Percentiles rank a stretch among this genome's conserved stretches.
These are phyloP conservation scores for Geranomyces michiganensis DNA, from an alignment of 192 early-diverging fungal genomes.

Conservation along the genomic window DNA sequence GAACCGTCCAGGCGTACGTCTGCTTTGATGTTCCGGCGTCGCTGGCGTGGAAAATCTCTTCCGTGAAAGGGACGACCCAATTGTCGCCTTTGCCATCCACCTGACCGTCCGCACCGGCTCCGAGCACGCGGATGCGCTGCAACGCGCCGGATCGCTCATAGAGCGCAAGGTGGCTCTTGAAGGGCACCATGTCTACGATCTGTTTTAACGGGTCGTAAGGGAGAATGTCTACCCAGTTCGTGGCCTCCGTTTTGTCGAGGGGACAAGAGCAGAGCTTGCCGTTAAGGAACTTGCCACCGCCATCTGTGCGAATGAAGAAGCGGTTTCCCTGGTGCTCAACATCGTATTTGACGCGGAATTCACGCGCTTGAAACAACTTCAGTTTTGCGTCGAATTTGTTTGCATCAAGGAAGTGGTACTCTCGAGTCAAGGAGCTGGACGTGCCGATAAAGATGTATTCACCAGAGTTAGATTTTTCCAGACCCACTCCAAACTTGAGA, in stretches of 20 bases:
- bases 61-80: constrained; percentile 37
- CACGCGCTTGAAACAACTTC: constrained; percentile 41
- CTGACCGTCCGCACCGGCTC: background rate
- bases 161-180: constrained; percentile 15
- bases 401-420: constrained; percentile 36
- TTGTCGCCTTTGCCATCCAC: background rate
- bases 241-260: constrained; percentile 18
- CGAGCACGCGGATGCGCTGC: constrained; percentile 24
- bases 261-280: constrained; percentile 36
- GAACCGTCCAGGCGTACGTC: constrained; percentile 34
- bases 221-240: constrained; percentile 45
- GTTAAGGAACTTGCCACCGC: constrained; percentile 51
- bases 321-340: constrained; percentile 48
- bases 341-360: constrained; percentile 41
- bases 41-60: constrained; percentile 34
- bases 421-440: constrained; percentile 36
- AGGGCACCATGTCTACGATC: background rate
- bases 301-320: constrained; percentile 50
- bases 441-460: constrained; percentile 41
- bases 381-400: constrained; percentile 12
- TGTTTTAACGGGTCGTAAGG: constrained; percentile 45
- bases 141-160: constrained; percentile 38
- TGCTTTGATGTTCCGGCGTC: constrained; percentile 24
- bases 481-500: constrained; percentile 41
- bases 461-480: constrained; percentile 37